phyloP scores from a whole-genome alignment of 208 protist species.

The Acanthamoeba divionensis region DNA sequence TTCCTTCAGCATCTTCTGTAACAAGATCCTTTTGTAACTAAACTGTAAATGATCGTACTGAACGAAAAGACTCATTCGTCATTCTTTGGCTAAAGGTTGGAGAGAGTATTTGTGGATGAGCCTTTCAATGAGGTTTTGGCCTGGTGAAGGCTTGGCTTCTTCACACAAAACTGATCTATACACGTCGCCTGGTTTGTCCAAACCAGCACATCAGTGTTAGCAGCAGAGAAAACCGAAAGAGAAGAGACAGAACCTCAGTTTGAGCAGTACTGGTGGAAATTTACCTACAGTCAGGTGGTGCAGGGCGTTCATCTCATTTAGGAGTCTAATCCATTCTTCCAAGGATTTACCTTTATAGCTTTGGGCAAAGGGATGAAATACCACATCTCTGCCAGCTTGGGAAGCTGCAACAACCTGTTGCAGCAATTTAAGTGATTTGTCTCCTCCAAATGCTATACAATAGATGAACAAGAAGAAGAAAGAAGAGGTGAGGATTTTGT shows the following conservation, averaged over 20 bases:
- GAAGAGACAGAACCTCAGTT: no score
- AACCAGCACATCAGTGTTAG: no score
- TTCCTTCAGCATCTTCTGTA: slow-evolving; percentile 11
- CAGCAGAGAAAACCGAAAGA: no score
- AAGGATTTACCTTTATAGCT: neutral
- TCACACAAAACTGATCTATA: no score
- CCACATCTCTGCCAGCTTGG: neutral
- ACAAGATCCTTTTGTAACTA: neutral
- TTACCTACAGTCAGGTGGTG: neutral
- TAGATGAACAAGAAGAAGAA: neutral
- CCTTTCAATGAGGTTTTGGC: no score
- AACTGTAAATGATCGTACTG: neutral
- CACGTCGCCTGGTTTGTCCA: no score
- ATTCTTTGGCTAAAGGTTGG: no score
- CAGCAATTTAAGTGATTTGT: slow-evolving; percentile 7
- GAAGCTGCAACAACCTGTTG: slow-evolving; percentile 31
- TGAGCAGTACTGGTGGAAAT: no score
- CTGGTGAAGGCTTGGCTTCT: no score
- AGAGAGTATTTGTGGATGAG: no score
- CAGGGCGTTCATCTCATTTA: neutral
- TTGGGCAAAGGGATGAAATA: neutral
- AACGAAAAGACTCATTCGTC: neutral
- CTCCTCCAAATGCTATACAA: slow-evolving; percentile 21
- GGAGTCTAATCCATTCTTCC: neutral
- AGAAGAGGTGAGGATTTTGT: neutral